Percentiles rank a stretch among this genome's conserved stretches.
Evolutionary conservation across 208 protist species (phyloP).

Genomic region (Leishmania amazonensis): DNA sequence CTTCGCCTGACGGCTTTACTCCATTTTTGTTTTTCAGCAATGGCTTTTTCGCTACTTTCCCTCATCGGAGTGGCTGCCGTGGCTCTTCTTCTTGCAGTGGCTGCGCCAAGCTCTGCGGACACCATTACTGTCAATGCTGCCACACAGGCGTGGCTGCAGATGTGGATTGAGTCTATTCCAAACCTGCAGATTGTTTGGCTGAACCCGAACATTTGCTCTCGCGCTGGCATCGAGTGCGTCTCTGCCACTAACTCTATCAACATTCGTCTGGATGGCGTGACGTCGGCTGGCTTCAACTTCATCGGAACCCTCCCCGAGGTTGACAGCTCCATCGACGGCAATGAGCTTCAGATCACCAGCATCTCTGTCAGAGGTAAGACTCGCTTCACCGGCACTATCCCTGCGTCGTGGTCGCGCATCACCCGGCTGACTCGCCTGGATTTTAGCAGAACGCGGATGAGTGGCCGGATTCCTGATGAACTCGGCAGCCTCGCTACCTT

Average conservation of each 20-base stretch:
- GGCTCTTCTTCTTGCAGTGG: constrained; percentile 7
- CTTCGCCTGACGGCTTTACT: not conserved
- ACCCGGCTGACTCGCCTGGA: constrained; percentile 12
- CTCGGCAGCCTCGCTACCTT: constrained; percentile 10
- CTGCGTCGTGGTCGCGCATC: constrained; percentile 24
- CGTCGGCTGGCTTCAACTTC: constrained; percentile 28
- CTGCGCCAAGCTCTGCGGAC: constrained; percentile 8
- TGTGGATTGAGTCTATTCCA: constrained; percentile 21
- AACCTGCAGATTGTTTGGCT: constrained; percentile 29
- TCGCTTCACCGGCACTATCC: constrained; percentile 21
- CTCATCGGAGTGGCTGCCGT: constrained; percentile 8
- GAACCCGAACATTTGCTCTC: constrained; percentile 20
- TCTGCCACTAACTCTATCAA: constrained; percentile 6
- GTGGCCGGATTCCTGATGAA: constrained; percentile 13
- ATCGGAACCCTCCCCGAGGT: constrained; percentile 27
- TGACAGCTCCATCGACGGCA: not conserved
- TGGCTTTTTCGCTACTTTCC: constrained; percentile 8
- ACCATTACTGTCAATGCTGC: constrained; percentile 11
- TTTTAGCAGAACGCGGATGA: constrained; percentile 17
- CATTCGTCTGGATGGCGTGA: constrained; percentile 23
- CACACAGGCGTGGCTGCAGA: constrained; percentile 4
- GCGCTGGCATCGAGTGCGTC: constrained; percentile 21
- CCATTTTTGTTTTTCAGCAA: not conserved
- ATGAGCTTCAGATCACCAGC: constrained; percentile 11
- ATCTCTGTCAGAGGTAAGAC: constrained; percentile 24